Evolutionary conservation across 2,329 filamentous ascomycete species (phyloP).

Genomic region (Penicillium crustosum): DNA sequence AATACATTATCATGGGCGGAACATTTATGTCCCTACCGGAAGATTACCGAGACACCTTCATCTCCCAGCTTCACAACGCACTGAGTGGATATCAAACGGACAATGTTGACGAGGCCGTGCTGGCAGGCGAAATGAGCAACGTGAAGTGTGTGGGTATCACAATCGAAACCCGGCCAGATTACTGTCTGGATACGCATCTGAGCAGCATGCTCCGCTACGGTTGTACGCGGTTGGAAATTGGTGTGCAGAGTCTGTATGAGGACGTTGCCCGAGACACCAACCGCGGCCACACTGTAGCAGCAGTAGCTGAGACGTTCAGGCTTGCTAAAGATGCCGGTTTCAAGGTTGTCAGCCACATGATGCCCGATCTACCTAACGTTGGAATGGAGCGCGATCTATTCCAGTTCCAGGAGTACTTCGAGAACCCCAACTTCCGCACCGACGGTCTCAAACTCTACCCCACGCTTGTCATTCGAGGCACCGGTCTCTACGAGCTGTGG

Average conservation of each 20-base stretch:
- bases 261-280: slow-evolving; percentile 98
- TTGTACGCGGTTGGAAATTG: slow-evolving; percentile 89
- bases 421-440: slow-evolving; percentile 92
- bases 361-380: slow-evolving; percentile 97
- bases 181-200: slow-evolving; percentile 92
- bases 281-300: slow-evolving; percentile 89
- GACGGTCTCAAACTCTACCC: slow-evolving; percentile 98
- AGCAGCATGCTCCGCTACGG: slow-evolving; percentile 97
- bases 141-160: slow-evolving; percentile 98
- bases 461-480: slow-evolving; percentile 93
- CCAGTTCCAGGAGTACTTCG: slow-evolving; percentile 97
- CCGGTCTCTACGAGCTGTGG: slow-evolving; percentile 96
- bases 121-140: slow-evolving; percentile 92
- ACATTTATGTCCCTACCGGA: slow-evolving; percentile 97
- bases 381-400: slow-evolving; percentile 97
- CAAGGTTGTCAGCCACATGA: slow-evolving; percentile 99
- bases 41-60: slow-evolving; percentile 88
- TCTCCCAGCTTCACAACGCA: slow-evolving; percentile 93
- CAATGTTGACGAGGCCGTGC: slow-evolving; percentile 92
- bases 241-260: slow-evolving; percentile 95
- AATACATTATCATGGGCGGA: slow-evolving; percentile 99
- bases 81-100: slow-evolving; percentile 92
- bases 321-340: slow-evolving; percentile 97
- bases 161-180: slow-evolving; percentile 95
- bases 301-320: slow-evolving; percentile 94